These are phyloP conservation scores for Hericium erinaceus DNA, from an alignment of 768 basidiomycete genomes.

Conservation along the genomic window DNA sequence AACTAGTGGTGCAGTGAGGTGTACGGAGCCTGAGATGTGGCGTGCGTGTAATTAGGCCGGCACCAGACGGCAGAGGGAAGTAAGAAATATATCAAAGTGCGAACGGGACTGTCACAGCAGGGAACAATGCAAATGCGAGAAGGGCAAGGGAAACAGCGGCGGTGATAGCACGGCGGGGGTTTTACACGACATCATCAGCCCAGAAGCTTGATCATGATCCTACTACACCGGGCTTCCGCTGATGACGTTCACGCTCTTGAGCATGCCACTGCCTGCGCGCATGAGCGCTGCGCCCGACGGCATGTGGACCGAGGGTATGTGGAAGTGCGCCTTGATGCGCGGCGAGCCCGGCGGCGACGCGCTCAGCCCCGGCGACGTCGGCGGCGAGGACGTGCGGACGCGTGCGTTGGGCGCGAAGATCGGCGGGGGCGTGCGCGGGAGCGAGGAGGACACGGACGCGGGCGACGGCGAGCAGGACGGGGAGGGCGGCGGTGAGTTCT, in stretches of 20 bases:
- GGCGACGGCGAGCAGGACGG: slow-evolving; percentile 4
- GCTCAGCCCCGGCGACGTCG: not conserved
- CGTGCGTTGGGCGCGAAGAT: not conserved
- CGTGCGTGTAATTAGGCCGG: too few species aligned
- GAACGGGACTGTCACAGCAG: not conserved
- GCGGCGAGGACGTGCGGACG: not conserved
- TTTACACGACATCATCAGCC: not conserved
- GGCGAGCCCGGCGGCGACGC: not conserved
- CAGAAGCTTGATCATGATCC: not conserved
- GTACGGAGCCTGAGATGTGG: too few species aligned
- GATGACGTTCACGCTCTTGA: slow-evolving; percentile 20
- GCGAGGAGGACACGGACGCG: not conserved
- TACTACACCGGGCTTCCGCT: slow-evolving; percentile 4
- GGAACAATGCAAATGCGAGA: not conserved
- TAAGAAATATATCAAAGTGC: not conserved
- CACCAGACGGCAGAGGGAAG: too few species aligned
- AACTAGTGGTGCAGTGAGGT: too few species aligned
- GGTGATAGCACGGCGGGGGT: not conserved
- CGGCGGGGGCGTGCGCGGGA: not conserved
- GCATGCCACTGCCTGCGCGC: slow-evolving; percentile 19
- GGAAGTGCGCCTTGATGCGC: not conserved
- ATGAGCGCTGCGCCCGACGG: slow-evolving; percentile 16
- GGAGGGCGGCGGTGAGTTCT: not conserved
- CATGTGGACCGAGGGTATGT: slow-evolving; percentile 4
- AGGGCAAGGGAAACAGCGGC: not conserved